Percentiles rank a stretch among this genome's conserved stretches.
Conservation (phyloP, 352 stramenopile species). For the Halophytophthora polymorphica region DNA sequence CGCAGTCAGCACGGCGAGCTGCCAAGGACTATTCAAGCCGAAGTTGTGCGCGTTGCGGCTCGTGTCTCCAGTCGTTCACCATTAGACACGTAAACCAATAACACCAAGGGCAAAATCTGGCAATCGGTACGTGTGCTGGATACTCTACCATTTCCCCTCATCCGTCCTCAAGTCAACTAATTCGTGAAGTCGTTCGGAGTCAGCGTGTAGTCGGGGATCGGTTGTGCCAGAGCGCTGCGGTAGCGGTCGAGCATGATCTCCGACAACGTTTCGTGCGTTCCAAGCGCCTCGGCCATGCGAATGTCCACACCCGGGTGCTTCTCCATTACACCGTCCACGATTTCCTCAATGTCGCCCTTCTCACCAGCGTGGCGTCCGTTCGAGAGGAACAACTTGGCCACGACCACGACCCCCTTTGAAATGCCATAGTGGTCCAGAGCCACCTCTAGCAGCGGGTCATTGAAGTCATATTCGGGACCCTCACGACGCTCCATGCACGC, state of each 20-base stretch:
- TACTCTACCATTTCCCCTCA: neutral
- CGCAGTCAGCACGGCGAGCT: constrained; percentile 51
- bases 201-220: constrained; percentile 24
- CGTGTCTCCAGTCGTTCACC: constrained; percentile 29
- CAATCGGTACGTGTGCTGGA: neutral
- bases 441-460: constrained; percentile 70
- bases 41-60: constrained; percentile 55
- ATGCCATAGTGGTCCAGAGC: constrained; percentile 66
- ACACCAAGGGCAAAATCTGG: neutral
- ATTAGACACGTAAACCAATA: constrained; percentile 16
- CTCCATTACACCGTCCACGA: constrained; percentile 42
- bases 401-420: constrained; percentile 52
- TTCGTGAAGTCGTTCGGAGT: neutral
- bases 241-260: constrained; percentile 72
- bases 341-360: constrained; percentile 78
- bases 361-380: constrained; percentile 69
- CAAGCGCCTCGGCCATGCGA: constrained; percentile 61
- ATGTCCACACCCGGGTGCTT: constrained; percentile 46
- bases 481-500: constrained; percentile 81
- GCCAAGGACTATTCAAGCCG: constrained; percentile 40
- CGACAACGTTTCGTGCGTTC: constrained; percentile 56
- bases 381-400: constrained; percentile 77
- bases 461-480: constrained; percentile 71
- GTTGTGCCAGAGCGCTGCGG: constrained; percentile 25
- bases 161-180: constrained; percentile 7